phyloP scores from a whole-genome alignment of 1,284 basidiomycete species.

The Ganoderma leucocontextum region DNA sequence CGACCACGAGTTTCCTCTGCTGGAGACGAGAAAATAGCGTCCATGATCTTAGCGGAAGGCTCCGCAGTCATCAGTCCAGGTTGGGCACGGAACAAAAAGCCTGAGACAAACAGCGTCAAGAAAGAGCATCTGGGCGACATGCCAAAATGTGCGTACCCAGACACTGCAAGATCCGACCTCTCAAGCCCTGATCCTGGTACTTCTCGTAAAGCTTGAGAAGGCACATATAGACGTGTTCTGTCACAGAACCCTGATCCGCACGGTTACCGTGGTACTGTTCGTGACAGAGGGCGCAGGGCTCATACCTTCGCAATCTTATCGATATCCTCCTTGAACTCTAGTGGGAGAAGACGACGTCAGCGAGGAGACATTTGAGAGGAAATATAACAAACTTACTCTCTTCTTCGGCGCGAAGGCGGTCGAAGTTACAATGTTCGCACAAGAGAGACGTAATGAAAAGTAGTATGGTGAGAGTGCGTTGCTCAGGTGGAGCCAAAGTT shows the following conservation, averaged over 20 bases:
- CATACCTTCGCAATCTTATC: constrained; percentile 65
- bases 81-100: constrained; percentile 92
- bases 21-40: constrained; percentile 78
- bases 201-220: constrained; percentile 79
- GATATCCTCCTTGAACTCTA: constrained; percentile 66
- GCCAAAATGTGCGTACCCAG: constrained; percentile 61
- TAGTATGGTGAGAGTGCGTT: constrained; percentile 63
- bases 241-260: constrained; percentile 64
- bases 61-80: constrained; percentile 88
- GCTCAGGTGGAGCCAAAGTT: constrained; percentile 46
- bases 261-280: not conserved
- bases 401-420: constrained; percentile 71
- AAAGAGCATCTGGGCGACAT: constrained; percentile 5
- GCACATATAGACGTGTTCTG: constrained; percentile 82
- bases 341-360: not conserved
- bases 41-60: constrained; percentile 86
- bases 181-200: constrained; percentile 59
- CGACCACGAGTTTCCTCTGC: constrained; percentile 78
- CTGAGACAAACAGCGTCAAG: constrained; percentile 45
- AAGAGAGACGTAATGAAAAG: constrained; percentile 87
- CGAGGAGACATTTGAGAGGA: not conserved
- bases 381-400: constrained; percentile 49
- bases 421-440: constrained; percentile 90
- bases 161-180: constrained; percentile 79
- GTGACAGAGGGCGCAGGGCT: not conserved